Base-by-base conservation (phyloP, 805 yeast genomes). In the Geotrichum ghanense region DNA sequence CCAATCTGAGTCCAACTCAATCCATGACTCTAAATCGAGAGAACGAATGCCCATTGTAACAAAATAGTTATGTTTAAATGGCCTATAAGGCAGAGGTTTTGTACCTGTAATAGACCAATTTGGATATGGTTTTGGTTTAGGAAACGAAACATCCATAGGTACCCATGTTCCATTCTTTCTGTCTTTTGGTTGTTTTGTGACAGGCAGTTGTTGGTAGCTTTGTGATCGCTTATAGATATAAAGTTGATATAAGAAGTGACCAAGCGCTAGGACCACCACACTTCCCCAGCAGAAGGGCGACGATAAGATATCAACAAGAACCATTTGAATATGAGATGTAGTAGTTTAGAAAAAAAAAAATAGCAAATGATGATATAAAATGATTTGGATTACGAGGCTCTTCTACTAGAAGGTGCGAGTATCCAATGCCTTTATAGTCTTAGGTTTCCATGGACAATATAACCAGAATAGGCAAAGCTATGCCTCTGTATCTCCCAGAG, bases 1-100 rank as follows among this genome's bases (percentile, higher is more conserved):
- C 82, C 83, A 81, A 61, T 80, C 79, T 50, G 76, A 78, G 59
- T 80, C 86, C 48, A 81, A 66, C 56, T 80, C 81, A 50, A 80
- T 74, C 87, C 87, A 80, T 44, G 67, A 67, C 46, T 74, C 65
- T 71, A 73, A 74, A 43, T 77, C 75, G 81, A 79, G 73, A 48
- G 65, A 66, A 51, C 86, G 65, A 40, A 79, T 79, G 4, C 86
- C 87, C 87, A 80, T 80, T 21, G 81, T 80, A 43, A 80, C 71
- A 53, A 66, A 72, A 57, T 80, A 80, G 49, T 74, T 76, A 60
- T 77, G 81, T 56, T 72, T 78, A 64, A 80, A 81, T 0, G 86
- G 83, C 43, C 84, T 65, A 55, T 78, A 78, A n/a, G 83, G 79
- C 31, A 75, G 56, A 1, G 83, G 82, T 47, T 61, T 64, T 3